A percentile compares a stretch with the other conserved stretches of the same genome.
phyloP scores from a whole-genome alignment of 2,329 filamentous ascomycete species.

The Biscogniauxia sp. region DNA sequence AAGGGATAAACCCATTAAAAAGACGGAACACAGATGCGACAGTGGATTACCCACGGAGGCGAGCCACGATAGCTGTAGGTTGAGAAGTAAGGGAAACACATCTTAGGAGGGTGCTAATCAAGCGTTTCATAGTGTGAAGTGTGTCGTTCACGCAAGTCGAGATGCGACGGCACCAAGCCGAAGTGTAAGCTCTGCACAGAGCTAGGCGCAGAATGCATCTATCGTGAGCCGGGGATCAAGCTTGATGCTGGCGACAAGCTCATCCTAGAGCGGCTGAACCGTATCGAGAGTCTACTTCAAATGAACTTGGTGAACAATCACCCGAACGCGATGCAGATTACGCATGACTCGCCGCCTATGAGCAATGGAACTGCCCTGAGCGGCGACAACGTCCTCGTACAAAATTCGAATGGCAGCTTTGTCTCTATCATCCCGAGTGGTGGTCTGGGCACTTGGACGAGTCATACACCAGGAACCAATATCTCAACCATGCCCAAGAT shows the following conservation, averaged over 20 bases:
- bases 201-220: conserved; percentile 78
- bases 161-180: conserved; percentile 75
- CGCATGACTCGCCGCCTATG: conserved; percentile 62
- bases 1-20: conserved; percentile 55
- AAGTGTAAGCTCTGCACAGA: conserved; percentile 84
- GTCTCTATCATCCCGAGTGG: conserved; percentile 57
- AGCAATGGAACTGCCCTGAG: conserved; percentile 62
- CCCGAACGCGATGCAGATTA: conserved; percentile 52
- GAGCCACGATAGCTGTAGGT: conserved; percentile 65
- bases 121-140: conserved; percentile 65
- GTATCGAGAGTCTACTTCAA: conserved; percentile 78
- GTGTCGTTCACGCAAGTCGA: conserved; percentile 75
- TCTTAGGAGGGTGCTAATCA: conserved; percentile 14
- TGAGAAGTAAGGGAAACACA: conserved; percentile 10
- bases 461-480: conserved; percentile 52
- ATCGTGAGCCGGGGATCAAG: conserved; percentile 83
- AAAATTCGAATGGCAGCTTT: conserved; percentile 43
- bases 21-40: conserved; percentile 60
- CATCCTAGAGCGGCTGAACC: conserved; percentile 73
- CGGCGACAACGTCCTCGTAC: conserved; percentile 54
- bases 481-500: conserved; percentile 85
- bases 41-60: conserved; percentile 61
- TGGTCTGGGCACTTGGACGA: conserved; percentile 71
- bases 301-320: conserved; percentile 56
- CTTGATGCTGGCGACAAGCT: conserved; percentile 83